Evolutionary conservation across 106 monocot species (phyloP).

Genomic region (Dendrobium catenatum): DNA sequence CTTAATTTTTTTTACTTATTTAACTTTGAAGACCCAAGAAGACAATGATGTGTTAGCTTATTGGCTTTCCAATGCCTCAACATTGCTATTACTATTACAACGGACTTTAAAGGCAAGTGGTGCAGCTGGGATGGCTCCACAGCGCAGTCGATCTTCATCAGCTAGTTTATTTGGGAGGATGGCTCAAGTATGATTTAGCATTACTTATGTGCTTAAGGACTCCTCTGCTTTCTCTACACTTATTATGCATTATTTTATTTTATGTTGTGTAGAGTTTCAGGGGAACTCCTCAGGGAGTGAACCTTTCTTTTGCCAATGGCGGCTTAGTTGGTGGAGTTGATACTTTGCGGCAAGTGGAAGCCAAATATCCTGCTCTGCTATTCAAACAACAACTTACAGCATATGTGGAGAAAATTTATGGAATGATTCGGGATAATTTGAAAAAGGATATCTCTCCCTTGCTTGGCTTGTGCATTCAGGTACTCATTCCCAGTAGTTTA

Average conservation of each 20-base stretch:
- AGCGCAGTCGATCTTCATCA: slow-evolving; percentile 76
- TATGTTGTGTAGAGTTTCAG: slow-evolving; percentile 70
- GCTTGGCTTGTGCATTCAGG: slow-evolving; percentile 95
- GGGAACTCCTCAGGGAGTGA: slow-evolving; percentile 81
- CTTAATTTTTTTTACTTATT: slow-evolving; percentile 14
- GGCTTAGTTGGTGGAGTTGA: slow-evolving; percentile 45
- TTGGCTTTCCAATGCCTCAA: slow-evolving; percentile 97
- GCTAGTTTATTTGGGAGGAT: slow-evolving; percentile 86
- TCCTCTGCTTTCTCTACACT: neutral
- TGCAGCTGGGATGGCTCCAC: slow-evolving; percentile 87
- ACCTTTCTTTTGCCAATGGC: slow-evolving; percentile 76
- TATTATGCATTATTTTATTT: neutral
- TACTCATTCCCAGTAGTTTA: slow-evolving; percentile 7
- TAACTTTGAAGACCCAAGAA: slow-evolving; percentile 69
- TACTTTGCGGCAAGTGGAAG: slow-evolving; percentile 83
- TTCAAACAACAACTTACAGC: slow-evolving; percentile 99
- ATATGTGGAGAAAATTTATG: slow-evolving; percentile 99
- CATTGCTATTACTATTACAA: slow-evolving; percentile 80
- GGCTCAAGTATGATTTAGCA: slow-evolving; percentile 60
- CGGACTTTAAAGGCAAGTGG: slow-evolving; percentile 94
- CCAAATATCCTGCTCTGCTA: slow-evolving; percentile 94
- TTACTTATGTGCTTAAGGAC: too few species aligned
- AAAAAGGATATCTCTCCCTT: slow-evolving; percentile 98
- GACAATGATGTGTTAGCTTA: slow-evolving; percentile 94
- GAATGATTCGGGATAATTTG: slow-evolving; percentile 98